Evolutionary conservation across 2,329 filamentous ascomycete genomes (phyloP).

Genomic region (Talaromyces sp.): DNA sequence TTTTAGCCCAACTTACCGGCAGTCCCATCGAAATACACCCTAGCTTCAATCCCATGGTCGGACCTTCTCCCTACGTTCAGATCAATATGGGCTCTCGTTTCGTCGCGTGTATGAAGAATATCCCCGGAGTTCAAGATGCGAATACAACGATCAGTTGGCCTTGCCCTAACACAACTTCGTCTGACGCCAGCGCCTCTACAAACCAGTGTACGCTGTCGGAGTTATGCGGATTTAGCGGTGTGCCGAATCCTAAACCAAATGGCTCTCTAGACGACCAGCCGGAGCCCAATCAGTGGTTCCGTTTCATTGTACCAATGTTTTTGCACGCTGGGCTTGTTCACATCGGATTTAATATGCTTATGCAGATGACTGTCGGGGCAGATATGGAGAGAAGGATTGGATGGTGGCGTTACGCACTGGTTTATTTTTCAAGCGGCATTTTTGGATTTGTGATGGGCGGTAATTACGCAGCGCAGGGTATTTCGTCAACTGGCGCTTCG

Average conservation of each 20-base stretch:
- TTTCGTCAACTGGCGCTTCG: slow-evolving; percentile 84
- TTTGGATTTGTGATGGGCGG: slow-evolving; percentile 95
- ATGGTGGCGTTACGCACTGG: slow-evolving; percentile 78
- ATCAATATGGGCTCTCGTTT: slow-evolving; percentile 97
- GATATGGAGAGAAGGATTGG: slow-evolving; percentile 94
- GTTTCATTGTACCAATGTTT: slow-evolving; percentile 95
- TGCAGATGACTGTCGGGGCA: slow-evolving; percentile 83
- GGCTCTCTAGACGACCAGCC: slow-evolving; percentile 56
- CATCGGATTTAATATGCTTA: slow-evolving; percentile 90
- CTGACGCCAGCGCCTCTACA: slow-evolving; percentile 47
- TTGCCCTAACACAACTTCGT: slow-evolving; percentile 75
- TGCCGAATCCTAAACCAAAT: slow-evolving; percentile 61
- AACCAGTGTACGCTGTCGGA: slow-evolving; percentile 71
- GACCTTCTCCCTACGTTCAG: slow-evolving; percentile 81
- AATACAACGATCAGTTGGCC: slow-evolving; percentile 56
- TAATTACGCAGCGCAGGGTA: slow-evolving; percentile 80
- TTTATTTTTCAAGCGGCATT: slow-evolving; percentile 88
- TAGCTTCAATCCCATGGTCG: slow-evolving; percentile 94
- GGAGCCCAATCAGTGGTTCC: slow-evolving; percentile 89
- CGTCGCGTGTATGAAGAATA: slow-evolving; percentile 89
- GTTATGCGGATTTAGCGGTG: slow-evolving; percentile 79
- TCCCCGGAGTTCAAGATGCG: slow-evolving; percentile 42
- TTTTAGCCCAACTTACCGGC: slow-evolving; percentile 64
- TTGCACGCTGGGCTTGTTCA: slow-evolving; percentile 91
- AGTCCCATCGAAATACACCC: slow-evolving; percentile 70